Percentiles rank a stretch among this genome's conserved stretches.
Conservation (phyloP, 2,329 filamentous ascomycete genomes). For the Clarireedia monteithiana region DNA sequence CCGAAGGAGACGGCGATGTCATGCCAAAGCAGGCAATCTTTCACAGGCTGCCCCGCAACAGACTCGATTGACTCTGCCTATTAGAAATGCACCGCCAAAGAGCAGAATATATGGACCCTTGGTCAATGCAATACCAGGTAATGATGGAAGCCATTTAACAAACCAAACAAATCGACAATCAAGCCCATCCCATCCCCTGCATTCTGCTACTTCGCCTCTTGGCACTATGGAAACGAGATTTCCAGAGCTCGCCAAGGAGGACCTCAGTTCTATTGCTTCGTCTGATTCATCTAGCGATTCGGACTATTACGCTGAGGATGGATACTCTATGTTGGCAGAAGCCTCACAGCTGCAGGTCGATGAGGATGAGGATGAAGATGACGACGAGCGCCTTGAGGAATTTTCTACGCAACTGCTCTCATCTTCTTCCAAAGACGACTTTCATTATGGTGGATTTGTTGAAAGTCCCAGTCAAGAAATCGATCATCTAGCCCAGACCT, state of each 20-base stretch:
- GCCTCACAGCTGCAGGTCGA: constrained; percentile 3
- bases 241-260: background rate
- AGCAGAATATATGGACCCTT: background rate
- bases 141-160: constrained; percentile 3
- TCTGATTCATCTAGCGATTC: background rate
- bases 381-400: constrained; percentile 3
- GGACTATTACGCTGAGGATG: background rate
- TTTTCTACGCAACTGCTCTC: background rate
- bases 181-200: background rate
- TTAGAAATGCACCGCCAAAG: background rate
- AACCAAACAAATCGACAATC: background rate
- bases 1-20: constrained; percentile 10
- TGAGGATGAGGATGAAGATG: background rate
- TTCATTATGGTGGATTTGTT: constrained; percentile 25
- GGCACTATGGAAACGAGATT: background rate
- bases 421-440: constrained; percentile 21
- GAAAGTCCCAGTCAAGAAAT: constrained; percentile 15
- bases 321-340: background rate
- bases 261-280: background rate
- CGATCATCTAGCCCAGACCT: constrained; percentile 7
- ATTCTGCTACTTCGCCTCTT: background rate
- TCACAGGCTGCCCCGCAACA: background rate
- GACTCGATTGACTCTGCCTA: background rate
- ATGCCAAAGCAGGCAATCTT: background rate
- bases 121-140: background rate